Conservation (phyloP, 179 eudicot genomes). For the Gypsophila paniculata region DNA sequence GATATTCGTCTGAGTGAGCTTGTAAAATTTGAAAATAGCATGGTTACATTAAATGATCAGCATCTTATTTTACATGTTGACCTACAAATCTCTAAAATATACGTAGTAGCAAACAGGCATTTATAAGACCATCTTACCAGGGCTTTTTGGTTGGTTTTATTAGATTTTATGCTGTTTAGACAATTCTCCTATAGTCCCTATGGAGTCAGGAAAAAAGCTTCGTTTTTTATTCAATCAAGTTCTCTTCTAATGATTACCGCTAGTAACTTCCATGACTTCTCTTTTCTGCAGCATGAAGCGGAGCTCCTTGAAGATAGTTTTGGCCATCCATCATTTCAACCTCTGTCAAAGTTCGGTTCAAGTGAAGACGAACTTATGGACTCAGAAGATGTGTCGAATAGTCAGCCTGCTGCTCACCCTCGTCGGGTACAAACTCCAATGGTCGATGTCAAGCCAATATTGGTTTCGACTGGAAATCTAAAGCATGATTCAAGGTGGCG, state of each 20-base stretch:
- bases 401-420: constrained; percentile 37
- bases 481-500: constrained; percentile 62
- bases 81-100: background rate
- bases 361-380: constrained; percentile 90
- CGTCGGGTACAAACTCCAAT: constrained; percentile 35
- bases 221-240: background rate
- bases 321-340: constrained; percentile 59
- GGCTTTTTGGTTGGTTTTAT: background rate
- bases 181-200: background rate
- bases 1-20: background rate
- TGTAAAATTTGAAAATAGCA: constrained; percentile 2
- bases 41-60: background rate
- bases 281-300: constrained; percentile 65
- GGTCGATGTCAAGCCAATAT: constrained; percentile 49
- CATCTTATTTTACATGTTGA: background rate
- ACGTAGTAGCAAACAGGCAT: background rate
- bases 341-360: constrained; percentile 70
- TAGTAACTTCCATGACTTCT: background rate
- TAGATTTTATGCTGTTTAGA: background rate
- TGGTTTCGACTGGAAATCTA: constrained; percentile 43
- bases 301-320: constrained; percentile 85
- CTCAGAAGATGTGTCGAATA: constrained; percentile 62
- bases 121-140: background rate
- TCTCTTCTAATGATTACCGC: background rate
- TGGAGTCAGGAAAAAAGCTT: background rate